These are phyloP conservation scores for Mycena vitilis DNA, from an alignment of 768 basidiomycete genomes.

Conservation along the genomic window DNA sequence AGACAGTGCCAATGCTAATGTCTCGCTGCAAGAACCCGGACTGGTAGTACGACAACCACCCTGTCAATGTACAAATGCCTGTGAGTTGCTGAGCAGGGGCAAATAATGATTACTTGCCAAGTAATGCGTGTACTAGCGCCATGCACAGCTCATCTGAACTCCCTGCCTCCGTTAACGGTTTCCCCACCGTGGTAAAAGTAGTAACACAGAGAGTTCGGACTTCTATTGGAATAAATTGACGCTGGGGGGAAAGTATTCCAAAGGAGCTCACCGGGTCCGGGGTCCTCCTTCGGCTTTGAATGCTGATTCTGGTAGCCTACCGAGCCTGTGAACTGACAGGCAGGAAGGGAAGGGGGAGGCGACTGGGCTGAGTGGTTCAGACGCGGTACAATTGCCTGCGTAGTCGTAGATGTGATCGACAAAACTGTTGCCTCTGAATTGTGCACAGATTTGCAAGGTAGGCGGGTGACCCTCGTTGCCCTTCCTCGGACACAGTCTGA, in stretches of 20 bases:
- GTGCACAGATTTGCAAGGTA: too few species aligned
- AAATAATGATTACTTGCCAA: constrained; percentile 25
- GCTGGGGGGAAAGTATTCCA: too few species aligned
- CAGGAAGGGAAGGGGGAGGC: too few species aligned
- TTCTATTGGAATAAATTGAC: not conserved
- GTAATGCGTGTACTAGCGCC: constrained; percentile 21
- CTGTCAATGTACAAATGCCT: too few species aligned
- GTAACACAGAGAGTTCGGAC: not conserved
- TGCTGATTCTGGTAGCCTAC: too few species aligned
- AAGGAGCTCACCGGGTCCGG: too few species aligned
- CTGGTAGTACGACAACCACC: constrained; percentile 24
- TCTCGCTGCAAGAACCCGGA: constrained; percentile 23
- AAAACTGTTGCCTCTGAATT: too few species aligned
- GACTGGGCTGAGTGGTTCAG: too few species aligned
- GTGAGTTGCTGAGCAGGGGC: not conserved
- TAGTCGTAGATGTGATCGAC: too few species aligned
- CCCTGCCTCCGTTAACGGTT: not conserved
- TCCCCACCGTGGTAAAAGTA: not conserved
- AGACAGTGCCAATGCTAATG: constrained; percentile 31
- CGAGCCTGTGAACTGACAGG: too few species aligned
- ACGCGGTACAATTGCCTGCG: too few species aligned
- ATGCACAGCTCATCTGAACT: constrained; percentile 2
- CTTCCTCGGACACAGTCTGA: not conserved
- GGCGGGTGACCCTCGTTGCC: not conserved
- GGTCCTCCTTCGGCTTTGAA: too few species aligned